Conservation (phyloP, 805 yeast species). For the Lipomyces anomalus region DNA sequence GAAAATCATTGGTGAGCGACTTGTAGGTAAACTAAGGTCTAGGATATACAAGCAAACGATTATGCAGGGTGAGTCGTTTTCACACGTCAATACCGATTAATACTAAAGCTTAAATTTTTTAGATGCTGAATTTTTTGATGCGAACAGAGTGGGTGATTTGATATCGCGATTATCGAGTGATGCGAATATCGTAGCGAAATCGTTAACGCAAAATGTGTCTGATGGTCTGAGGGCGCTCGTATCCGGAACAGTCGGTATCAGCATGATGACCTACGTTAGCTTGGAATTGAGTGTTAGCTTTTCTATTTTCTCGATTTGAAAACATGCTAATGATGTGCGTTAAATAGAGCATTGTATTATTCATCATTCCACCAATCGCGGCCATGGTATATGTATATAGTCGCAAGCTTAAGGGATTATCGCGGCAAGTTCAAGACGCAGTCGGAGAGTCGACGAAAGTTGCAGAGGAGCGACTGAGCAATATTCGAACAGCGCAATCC, state of each 20-base stretch:
- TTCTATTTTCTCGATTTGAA: not conserved
- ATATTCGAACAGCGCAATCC: conserved; percentile 80
- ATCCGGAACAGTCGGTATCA: conserved; percentile 77
- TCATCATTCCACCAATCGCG: conserved; percentile 78
- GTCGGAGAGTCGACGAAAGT: conserved; percentile 83
- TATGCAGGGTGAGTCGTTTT: conserved; percentile 42
- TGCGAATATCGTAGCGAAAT: conserved; percentile 77
- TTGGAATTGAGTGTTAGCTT: conserved; percentile 61
- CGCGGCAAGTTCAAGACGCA: conserved; percentile 73
- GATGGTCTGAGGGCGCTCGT: conserved; percentile 86
- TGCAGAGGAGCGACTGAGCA: conserved; percentile 84
- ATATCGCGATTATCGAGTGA: conserved; percentile 85
- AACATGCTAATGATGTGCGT: not conserved
- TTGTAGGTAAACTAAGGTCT: conserved; percentile 78
- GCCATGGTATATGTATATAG: conserved; percentile 80
- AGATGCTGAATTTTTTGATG: conserved; percentile 84
- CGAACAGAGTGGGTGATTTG: conserved; percentile 84
- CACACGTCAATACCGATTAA: not conserved
- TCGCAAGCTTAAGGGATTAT: conserved; percentile 62
- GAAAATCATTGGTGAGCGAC: conserved; percentile 75
- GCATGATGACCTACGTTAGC: conserved; percentile 87
- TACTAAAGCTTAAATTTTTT: not conserved
- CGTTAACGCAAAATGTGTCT: conserved; percentile 81
- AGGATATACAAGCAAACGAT: conserved; percentile 70
- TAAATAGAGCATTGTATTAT: conserved; percentile 49